Percentiles rank a stretch among this genome's conserved stretches.
Conservation (phyloP, 2,329 filamentous ascomycete species). For the Dissoconium aciculare region DNA sequence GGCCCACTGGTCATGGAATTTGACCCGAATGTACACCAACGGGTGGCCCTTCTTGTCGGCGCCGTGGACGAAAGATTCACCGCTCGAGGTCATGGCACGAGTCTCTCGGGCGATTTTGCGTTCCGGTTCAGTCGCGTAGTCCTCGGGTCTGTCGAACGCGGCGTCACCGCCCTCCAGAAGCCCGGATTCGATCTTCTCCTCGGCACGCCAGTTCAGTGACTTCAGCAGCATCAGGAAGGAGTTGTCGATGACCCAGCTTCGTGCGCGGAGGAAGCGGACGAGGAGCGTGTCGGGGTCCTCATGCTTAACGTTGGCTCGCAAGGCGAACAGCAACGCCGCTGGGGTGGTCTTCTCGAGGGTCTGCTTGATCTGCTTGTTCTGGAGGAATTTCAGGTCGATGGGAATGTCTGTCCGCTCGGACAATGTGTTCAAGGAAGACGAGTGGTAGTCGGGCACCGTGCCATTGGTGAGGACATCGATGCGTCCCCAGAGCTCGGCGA, state of each 20-base stretch:
- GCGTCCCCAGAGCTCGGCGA: conserved; percentile 1
- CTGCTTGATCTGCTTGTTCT: background rate
- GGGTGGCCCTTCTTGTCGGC: conserved; percentile 65
- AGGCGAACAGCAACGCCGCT: conserved; percentile 60
- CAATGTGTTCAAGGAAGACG: background rate
- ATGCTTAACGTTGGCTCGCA: conserved; percentile 87
- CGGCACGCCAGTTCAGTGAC: conserved; percentile 74
- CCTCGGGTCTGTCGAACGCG: conserved; percentile 44
- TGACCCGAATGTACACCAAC: conserved; percentile 66
- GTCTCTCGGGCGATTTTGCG: conserved; percentile 61
- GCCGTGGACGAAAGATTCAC: conserved; percentile 81
- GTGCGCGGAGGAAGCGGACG: conserved; percentile 62
- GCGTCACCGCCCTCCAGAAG: conserved; percentile 62
- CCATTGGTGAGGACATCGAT: conserved; percentile 2
- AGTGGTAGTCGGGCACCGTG: background rate
- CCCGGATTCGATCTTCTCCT: conserved; percentile 71
- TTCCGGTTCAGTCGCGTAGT: conserved; percentile 40
- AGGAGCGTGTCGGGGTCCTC: conserved; percentile 76
- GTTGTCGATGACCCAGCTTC: conserved; percentile 84
- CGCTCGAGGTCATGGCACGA: conserved; percentile 62
- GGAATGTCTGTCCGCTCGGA: background rate
- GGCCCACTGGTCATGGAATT: conserved; percentile 65
- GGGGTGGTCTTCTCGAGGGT: conserved; percentile 27
- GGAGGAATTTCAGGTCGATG: background rate
- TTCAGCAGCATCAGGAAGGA: conserved; percentile 83